Conservation (phyloP, 2,329 filamentous ascomycete genomes). For the Orbilia quercus region DNA sequence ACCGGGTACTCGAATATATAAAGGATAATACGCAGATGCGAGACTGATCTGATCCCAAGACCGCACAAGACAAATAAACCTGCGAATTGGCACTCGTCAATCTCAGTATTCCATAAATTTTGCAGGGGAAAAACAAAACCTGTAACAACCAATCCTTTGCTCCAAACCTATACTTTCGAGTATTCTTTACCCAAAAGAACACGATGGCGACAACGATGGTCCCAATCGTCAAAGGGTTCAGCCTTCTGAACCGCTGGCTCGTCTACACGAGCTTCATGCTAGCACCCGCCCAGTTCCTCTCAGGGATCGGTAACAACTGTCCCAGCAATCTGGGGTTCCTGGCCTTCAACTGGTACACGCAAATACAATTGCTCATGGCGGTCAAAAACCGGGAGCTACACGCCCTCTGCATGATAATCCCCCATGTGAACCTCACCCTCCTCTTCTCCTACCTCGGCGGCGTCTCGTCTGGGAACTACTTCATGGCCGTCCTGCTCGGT, state of each 20-base stretch:
- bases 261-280: conserved; percentile 49
- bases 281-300: conserved; percentile 37
- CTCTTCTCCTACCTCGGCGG: conserved; percentile 6
- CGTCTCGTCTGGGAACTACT: conserved; percentile 10
- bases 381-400: conserved; percentile 20
- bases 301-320: conserved; percentile 39
- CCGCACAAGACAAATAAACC: too few species aligned
- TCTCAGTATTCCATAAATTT: too few species aligned
- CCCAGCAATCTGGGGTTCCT: conserved; percentile 46
- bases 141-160: background rate
- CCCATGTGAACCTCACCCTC: conserved; percentile 18
- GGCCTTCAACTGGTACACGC: conserved; percentile 51
- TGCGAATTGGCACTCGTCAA: too few species aligned
- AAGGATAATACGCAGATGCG: too few species aligned
- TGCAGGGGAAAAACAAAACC: too few species aligned
- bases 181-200: too few species aligned
- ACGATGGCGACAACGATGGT: conserved; percentile 7
- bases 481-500: conserved; percentile 11
- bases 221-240: conserved; percentile 36
- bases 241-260: conserved; percentile 42
- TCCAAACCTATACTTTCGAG: too few species aligned
- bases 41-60: too few species aligned
- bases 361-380: conserved; percentile 27
- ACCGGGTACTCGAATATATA: too few species aligned
- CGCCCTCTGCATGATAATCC: conserved; percentile 16